Evolutionary conservation across 2,329 filamentous ascomycete genomes (phyloP).

Genomic region (Esteya vermicola): DNA sequence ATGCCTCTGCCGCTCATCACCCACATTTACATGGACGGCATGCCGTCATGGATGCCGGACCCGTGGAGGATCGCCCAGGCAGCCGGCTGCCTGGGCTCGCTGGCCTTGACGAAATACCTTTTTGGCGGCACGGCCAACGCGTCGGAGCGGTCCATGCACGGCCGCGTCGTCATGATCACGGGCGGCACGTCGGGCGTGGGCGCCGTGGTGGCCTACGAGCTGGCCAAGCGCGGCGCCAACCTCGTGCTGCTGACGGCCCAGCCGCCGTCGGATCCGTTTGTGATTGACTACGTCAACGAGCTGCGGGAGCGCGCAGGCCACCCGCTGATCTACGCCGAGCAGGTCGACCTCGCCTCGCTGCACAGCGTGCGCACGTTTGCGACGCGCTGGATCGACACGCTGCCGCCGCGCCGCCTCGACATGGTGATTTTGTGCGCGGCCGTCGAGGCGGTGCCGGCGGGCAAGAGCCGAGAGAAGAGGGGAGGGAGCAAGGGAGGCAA

Average conservation of each 20-base stretch:
- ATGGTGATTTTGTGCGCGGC: slow-evolving; percentile 82
- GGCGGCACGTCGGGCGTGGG: slow-evolving; percentile 92
- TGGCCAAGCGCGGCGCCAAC: slow-evolving; percentile 76
- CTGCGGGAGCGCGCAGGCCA: slow-evolving; percentile 65
- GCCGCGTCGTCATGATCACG: slow-evolving; percentile 85
- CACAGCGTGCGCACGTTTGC: slow-evolving; percentile 86
- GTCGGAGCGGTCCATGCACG: slow-evolving; percentile 76
- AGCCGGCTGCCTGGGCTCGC: slow-evolving; percentile 12
- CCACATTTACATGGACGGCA: slow-evolving; percentile 30
- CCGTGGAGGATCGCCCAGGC: slow-evolving; percentile 27
- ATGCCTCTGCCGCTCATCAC: slow-evolving; percentile 41
- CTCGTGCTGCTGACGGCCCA: slow-evolving; percentile 79
- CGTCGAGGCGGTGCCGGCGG: slow-evolving; percentile 1
- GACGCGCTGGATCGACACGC: slow-evolving; percentile 95
- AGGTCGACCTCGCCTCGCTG: slow-evolving; percentile 79
- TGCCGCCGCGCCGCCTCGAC: slow-evolving; percentile 75
- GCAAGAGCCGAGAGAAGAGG: slow-evolving; percentile 34
- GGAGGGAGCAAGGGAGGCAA: too few relatives aligned
- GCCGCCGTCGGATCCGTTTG: slow-evolving; percentile 68
- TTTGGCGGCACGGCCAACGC: slow-evolving; percentile 60
- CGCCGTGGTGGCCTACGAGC: slow-evolving; percentile 55
- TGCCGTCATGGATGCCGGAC: slow-evolving; percentile 32
- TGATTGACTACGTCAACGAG: slow-evolving; percentile 86
- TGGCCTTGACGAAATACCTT: slow-evolving; percentile 52
- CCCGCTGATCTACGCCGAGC: slow-evolving; percentile 84